These are phyloP conservation scores for Hypoxylon sp. DNA, from an alignment of 2,329 filamentous ascomycete genomes.

Conservation along the genomic window DNA sequence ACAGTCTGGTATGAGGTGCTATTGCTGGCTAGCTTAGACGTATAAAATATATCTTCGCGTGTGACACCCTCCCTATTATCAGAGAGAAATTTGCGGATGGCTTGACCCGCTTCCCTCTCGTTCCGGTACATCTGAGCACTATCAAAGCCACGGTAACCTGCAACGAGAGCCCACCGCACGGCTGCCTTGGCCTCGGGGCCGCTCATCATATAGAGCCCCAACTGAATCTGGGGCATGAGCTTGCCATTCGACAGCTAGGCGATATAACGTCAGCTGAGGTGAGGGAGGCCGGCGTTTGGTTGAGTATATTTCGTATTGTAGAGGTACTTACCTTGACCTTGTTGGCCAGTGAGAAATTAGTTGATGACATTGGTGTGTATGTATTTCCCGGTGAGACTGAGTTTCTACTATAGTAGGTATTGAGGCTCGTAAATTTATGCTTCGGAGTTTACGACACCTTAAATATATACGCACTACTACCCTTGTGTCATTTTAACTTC, in stretches of 20 bases:
- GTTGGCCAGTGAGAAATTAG: slow-evolving; percentile 49
- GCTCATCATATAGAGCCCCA: slow-evolving; percentile 81
- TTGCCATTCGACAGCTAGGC: slow-evolving; percentile 73
- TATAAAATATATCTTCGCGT: slow-evolving; percentile 83
- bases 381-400: slow-evolving; percentile 1
- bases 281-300: slow-evolving; percentile 22
- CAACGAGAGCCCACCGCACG: slow-evolving; percentile 70
- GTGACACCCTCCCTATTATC: slow-evolving; percentile 67
- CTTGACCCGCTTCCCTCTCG: slow-evolving; percentile 77
- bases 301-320: slow-evolving; percentile 1
- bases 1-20: slow-evolving; percentile 76
- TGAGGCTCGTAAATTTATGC: neutral
- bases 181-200: slow-evolving; percentile 71
- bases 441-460: neutral
- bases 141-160: slow-evolving; percentile 68
- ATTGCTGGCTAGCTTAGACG: slow-evolving; percentile 81
- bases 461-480: neutral
- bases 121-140: slow-evolving; percentile 74
- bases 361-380: slow-evolving; percentile 38
- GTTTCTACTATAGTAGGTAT: neutral
- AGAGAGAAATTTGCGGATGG: slow-evolving; percentile 72
- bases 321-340: slow-evolving; percentile 49
- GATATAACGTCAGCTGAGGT: slow-evolving; percentile 38
- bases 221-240: slow-evolving; percentile 78
- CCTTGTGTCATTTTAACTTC: slow-evolving; percentile 18